Evolutionary conservation across 768 basidiomycete species (phyloP).

Genomic region (Lentinula aciculospora): DNA sequence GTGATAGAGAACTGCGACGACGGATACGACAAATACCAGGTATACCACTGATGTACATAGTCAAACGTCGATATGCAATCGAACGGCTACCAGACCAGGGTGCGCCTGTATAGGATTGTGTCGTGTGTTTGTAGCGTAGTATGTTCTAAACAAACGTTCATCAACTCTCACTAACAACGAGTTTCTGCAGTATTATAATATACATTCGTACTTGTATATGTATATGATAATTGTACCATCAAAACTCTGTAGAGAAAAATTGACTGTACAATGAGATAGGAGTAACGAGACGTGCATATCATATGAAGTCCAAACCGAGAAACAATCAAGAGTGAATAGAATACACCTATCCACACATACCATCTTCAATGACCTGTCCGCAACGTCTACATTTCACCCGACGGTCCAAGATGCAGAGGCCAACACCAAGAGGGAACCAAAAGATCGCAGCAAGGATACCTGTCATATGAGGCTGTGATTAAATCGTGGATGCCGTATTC

Average conservation of each 20-base stretch:
- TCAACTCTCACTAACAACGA: no score
- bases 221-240: no score
- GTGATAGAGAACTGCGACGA: conserved; percentile 89
- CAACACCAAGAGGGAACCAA: conserved; percentile 85
- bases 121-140: background rate
- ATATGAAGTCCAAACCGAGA: background rate
- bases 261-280: no score
- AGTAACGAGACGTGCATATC: background rate
- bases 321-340: background rate
- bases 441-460: conserved; percentile 78
- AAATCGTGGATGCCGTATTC: background rate
- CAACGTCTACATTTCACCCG: conserved; percentile 57
- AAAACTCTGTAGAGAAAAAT: no score
- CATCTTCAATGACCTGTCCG: conserved; percentile 35
- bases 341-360: conserved; percentile 26
- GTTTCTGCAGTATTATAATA: no score
- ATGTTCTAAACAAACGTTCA: background rate
- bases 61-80: conserved; percentile 86
- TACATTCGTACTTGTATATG: no score
- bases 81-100: conserved; percentile 94
- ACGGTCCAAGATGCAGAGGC: conserved; percentile 71
- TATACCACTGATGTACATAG: conserved; percentile 97
- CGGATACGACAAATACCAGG: conserved; percentile 91
- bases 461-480: conserved; percentile 17
- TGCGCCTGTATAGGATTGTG: conserved; percentile 47